Base-by-base conservation (phyloP, 2,329 filamentous ascomycete genomes). In the Colletotrichum salicis region DNA sequence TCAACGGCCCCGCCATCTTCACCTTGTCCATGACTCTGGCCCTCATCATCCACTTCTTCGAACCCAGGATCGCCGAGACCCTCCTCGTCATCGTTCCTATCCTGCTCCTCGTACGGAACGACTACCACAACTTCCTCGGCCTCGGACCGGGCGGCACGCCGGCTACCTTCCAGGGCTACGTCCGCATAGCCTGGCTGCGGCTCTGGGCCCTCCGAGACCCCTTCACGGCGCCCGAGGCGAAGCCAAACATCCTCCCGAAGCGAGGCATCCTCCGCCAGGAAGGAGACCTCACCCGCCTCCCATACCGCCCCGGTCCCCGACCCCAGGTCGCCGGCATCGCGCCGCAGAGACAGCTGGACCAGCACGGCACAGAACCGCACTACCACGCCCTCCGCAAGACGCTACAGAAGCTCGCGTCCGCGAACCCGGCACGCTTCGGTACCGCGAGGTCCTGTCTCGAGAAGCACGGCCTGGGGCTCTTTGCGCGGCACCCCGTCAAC, bases 71-170 rank as follows among this genome's bases (percentile, higher is more conserved):
- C 24, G 84, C 87, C 52, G 84, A 88, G 74, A 77, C 84, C 61
- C 77, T 90, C 60, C 83, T 91, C 62, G 78, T 86, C 24, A 75
- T 87, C n/a, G 79, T 86, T 8, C 88, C 88, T 1, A 59, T 85
- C 31, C 73, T 84, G 35, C 79, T 89, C 7, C 83, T 88, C 71
- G 81, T 93, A 76, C 89, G 90, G 78, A 89, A 90, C 78, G 93
- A 96, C 84, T 96, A 94, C 81, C 84, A 86, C 64, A 92, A 91
- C 79, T 96, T 94, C 82, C 84, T 96, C 74, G 88, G 88, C 51
- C 89, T 97, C 24, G 94, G 94, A 0, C 94, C 93, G 0, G 94
- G 94, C 29, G 94, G 94, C 70, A 96, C 93, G 0, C 93, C 94
- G 0, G 87, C 91, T 3, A 96, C 92, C 0, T 88, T 93, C 54